These are phyloP conservation scores for Trichoderma simmonsii DNA, from an alignment of 2,329 filamentous ascomycete species.

Conservation along the genomic window DNA sequence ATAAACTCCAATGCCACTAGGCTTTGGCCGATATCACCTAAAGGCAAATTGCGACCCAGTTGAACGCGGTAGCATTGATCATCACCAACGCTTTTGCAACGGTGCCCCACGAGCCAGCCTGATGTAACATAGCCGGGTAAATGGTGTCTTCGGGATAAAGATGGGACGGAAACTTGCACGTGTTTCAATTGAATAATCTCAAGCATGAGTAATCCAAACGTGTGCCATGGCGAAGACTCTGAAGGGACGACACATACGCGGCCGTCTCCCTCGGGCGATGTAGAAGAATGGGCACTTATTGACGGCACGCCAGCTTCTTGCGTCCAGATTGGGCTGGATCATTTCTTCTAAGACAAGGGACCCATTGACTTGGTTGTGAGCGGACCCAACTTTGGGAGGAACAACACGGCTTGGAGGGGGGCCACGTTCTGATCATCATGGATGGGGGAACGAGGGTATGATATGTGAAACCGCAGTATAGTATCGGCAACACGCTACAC, in stretches of 20 bases:
- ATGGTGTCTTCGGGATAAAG: neutral
- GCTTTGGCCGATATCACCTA: neutral
- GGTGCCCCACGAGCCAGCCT: neutral
- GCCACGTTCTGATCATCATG: neutral
- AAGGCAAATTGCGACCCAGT: neutral
- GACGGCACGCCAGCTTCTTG: slow-evolving; percentile 79
- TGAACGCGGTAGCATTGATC: neutral
- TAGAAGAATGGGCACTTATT: slow-evolving; percentile 77
- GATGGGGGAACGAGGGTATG: neutral
- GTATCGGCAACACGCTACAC: neutral
- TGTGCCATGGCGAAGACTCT: slow-evolving; percentile 37
- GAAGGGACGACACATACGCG: slow-evolving; percentile 65
- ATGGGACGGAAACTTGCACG: neutral
- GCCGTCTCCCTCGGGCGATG: slow-evolving; percentile 51
- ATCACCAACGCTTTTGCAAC: neutral
- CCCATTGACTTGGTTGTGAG: slow-evolving; percentile 74
- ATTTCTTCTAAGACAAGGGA: slow-evolving; percentile 70
- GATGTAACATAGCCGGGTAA: neutral
- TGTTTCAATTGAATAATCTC: neutral
- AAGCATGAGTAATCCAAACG: neutral
- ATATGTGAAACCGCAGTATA: neutral
- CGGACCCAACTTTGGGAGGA: slow-evolving; percentile 80
- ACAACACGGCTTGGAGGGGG: slow-evolving; percentile 56
- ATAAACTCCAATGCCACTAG: neutral
- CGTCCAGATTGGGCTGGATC: slow-evolving; percentile 77